These are phyloP conservation scores for Hibiscus trionum DNA, from an alignment of 345 rosid genomes.

Conservation along the genomic window DNA sequence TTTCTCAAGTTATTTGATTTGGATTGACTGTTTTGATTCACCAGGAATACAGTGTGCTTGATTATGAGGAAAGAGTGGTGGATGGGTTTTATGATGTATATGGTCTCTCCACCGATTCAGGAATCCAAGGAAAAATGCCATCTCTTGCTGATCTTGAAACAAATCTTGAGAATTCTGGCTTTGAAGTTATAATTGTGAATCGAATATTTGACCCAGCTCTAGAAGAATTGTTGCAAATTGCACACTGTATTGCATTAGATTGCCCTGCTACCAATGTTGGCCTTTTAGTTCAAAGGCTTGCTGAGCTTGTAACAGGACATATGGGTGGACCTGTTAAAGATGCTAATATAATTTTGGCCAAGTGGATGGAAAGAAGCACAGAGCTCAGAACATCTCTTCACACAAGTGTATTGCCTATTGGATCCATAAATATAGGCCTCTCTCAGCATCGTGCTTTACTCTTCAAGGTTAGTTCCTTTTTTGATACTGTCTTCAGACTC, in stretches of 20 bases:
- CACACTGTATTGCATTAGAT: constrained; percentile 69
- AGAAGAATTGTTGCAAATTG: constrained; percentile 75
- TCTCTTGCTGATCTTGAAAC: constrained; percentile 77
- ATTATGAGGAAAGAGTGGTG: constrained; percentile 86
- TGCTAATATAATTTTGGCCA: constrained; percentile 68
- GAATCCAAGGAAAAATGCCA: constrained; percentile 66
- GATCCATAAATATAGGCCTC: constrained; percentile 75
- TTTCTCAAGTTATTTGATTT: constrained; percentile 6
- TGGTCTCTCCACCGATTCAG: constrained; percentile 53
- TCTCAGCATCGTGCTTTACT: constrained; percentile 96
- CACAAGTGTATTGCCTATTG: constrained; percentile 77
- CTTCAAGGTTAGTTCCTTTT: constrained; percentile 62
- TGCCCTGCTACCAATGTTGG: constrained; percentile 55
- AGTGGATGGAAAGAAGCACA: constrained; percentile 79
- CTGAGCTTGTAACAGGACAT: constrained; percentile 85
- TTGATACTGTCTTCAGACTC: neutral
- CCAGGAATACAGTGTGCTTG: constrained; percentile 92
- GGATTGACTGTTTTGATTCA: constrained; percentile 10
- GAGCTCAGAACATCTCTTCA: constrained; percentile 73
- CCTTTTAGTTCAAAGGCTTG: constrained; percentile 65
- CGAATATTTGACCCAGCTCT: constrained; percentile 58
- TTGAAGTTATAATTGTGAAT: constrained; percentile 81
- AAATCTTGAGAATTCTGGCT: constrained; percentile 52
- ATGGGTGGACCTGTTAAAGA: constrained; percentile 97
- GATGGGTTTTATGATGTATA: constrained; percentile 91